Base-by-base conservation (phyloP, 176 grass and related monocot genomes). In the Ensete ventricosum region DNA sequence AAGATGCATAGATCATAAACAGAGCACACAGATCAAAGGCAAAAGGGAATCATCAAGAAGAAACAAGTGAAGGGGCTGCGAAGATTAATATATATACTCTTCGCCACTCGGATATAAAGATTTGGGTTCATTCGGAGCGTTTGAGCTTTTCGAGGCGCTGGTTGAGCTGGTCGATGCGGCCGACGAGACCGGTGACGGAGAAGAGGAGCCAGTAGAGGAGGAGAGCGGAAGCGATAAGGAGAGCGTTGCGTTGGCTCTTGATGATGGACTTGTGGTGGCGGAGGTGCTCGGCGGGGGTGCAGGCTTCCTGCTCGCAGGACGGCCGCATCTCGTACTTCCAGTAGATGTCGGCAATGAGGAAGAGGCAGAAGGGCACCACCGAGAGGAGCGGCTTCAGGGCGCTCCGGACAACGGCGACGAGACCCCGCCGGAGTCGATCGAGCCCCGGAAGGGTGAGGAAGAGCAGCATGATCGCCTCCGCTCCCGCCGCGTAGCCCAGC, bases 201-300 rank as follows among this genome's bases (percentile, higher is more conserved):
- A 86, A 97, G 73, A 97, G 89, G 67, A 97, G 87, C 89, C 89
- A 97, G 82, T 97, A 97, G 79, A 97, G 93, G 72, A 97, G 76
- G 1, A 97, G 83, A 14, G 93, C 79, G 71, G 90, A 79, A 87
- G 82, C 85, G 83, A 97, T 97, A 83, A 97, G 87, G 79, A 97
- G 83, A 19, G 79, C 90, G 83, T 97, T 97, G 72, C 93, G 85
- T 83, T 97, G 93, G 62, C 90, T 92, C 85, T 92, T 97, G 71
- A 97, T 92, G 83, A 97, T 84, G 82, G 93, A 97, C 73, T 97
- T 97, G 82, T 97, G 87, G 83, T 97, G 90, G 77, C 87, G 93
- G 80, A 97, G 90, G 83, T 93, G 83, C 83, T 97, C 90, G 59
- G 87, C 76, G 0, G 93, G 93, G 19, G 93, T 90, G 87, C 93